These are phyloP conservation scores for Pythium apleroticum DNA, from an alignment of 352 stramenopile species.

Conservation along the genomic window DNA sequence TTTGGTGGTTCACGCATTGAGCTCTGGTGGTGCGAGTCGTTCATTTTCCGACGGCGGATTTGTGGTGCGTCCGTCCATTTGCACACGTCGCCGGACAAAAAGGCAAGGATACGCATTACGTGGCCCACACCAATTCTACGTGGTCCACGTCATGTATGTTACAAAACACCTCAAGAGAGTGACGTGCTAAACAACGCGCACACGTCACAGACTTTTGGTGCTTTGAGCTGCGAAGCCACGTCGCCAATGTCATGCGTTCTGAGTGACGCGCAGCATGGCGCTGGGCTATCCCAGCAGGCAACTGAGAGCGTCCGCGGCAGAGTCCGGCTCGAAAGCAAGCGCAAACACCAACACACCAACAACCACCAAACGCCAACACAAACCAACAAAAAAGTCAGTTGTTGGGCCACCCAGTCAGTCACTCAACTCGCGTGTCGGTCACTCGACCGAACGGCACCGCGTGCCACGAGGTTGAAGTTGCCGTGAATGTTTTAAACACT, in stretches of 20 bases:
- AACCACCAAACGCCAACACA: neutral
- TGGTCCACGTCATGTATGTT: neutral
- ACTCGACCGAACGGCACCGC: neutral
- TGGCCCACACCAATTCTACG: neutral
- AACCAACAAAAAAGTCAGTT: neutral
- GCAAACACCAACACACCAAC: neutral
- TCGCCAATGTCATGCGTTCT: neutral
- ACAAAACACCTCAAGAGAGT: neutral
- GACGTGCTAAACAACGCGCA: neutral
- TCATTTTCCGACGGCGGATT: conserved; percentile 14
- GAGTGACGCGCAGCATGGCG: neutral
- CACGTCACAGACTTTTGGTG: neutral
- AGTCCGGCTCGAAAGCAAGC: neutral
- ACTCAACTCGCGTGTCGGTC: neutral
- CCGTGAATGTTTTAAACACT: neutral
- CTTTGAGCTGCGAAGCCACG: neutral
- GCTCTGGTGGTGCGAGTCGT: neutral
- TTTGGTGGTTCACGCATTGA: neutral
- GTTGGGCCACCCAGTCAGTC: neutral
- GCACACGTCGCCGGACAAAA: neutral
- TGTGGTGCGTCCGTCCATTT: neutral
- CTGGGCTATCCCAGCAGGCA: neutral
- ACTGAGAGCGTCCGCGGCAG: neutral
- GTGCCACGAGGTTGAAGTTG: conserved; percentile 13
- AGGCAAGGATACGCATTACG: neutral